Percentiles rank a stretch among this genome's conserved stretches.
phyloP scores from a whole-genome alignment of 1,284 basidiomycete species.

The Boletellus dicymbophilus region DNA sequence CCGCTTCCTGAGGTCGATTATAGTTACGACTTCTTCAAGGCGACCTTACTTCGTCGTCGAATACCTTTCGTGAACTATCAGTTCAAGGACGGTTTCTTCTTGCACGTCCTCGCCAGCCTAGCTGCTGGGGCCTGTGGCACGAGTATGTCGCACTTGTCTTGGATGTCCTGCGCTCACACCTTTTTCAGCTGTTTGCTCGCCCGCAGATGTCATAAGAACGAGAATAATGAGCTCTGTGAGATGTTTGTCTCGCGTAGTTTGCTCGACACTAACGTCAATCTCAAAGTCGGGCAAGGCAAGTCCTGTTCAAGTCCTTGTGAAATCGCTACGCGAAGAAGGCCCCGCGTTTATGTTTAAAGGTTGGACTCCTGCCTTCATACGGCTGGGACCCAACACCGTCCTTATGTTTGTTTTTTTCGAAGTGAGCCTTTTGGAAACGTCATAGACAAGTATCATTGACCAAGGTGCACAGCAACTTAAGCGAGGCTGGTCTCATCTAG shows the following conservation, averaged over 20 bases:
- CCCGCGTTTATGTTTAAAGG: conserved; percentile 86
- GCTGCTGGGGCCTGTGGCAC: conserved; percentile 88
- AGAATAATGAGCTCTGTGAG: conserved; percentile 74
- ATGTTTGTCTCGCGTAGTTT: conserved; percentile 1
- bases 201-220: conserved; percentile 85
- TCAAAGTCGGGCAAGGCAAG: conserved; percentile 49
- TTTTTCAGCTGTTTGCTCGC: conserved; percentile 77
- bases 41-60: conserved; percentile 54
- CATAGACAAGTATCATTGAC: conserved; percentile 5
- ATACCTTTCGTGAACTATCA: conserved; percentile 64
- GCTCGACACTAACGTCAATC: conserved; percentile 2
- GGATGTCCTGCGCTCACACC: conserved; percentile 9
- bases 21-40: conserved; percentile 90
- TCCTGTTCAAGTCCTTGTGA: conserved; percentile 52
- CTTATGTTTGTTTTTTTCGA: conserved; percentile 88
- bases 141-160: conserved; percentile 47
- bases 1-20: conserved; percentile 4
- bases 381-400: conserved; percentile 82
- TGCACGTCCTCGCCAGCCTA: conserved; percentile 66
- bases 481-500: conserved; percentile 45
- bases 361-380: conserved; percentile 85
- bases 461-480: conserved; percentile 62
- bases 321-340: conserved; percentile 74
- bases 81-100: conserved; percentile 67
- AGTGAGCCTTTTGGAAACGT: conserved; percentile 38